Base-by-base conservation (phyloP, 148 eudicot genomes). In the Cornus florida region DNA sequence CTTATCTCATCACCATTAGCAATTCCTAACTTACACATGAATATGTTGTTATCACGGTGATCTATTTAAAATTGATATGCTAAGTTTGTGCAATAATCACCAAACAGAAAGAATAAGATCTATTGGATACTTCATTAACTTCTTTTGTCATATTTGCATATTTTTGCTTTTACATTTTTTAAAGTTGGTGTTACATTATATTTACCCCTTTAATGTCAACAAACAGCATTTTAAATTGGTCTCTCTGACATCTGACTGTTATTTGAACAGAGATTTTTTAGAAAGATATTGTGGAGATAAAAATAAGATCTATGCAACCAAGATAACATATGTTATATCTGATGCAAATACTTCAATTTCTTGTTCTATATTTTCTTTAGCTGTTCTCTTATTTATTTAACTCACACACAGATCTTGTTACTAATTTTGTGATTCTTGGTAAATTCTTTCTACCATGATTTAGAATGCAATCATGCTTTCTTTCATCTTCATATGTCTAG, bases 71-170 rank as follows among this genome's bases (percentile, higher is more conserved):
- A 68, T 28, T 68, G 20, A 6, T 28, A 31, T 68, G 20, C 7
- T 69, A 16, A 6, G 35, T 28, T 69, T 28, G 28, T 28, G 35
- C 46, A 17, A 23, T 35, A 69, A 16, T 6, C 2, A 5, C 16
- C 20, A 17, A 11, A 7, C 0, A 35, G 39, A 69, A 23, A 65
- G 50, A 75, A 6, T 20, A 60, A 62, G 70, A 64, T 75, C 53
- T 1, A 53, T n/a, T 75, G 56, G 69, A 75, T 75, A 14, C 62
- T 35, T 59, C 77, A 53, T 57, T 56, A 50, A 73, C 75, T 73
- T 48, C 12, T 16, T 73, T 10, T 1, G 38, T 72, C 75, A 48
- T 24, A 2, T 50, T 50, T 57, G 46, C 20, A 24, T 33, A 9
- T 33, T 24, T 0, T 16, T 57, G 69, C 33, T 62, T 39, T 75